These are phyloP conservation scores for Cruciata laevipes DNA, from an alignment of 257 asterid species.

Conservation along the genomic window DNA sequence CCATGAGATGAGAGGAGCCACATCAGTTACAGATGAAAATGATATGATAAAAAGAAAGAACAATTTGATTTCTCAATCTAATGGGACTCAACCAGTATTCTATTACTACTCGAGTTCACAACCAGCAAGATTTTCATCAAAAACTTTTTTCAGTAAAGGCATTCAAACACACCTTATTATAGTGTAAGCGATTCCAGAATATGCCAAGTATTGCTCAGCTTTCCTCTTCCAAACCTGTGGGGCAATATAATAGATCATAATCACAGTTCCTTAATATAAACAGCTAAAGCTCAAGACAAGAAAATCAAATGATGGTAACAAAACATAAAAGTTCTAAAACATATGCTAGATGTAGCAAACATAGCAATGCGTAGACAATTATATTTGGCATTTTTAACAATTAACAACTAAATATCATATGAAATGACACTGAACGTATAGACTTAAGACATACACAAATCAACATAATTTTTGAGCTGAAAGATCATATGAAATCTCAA, in stretches of 20 bases:
- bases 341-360: not conserved
- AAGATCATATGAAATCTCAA: not conserved
- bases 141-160: not conserved
- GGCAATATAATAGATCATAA: not conserved
- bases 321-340: not conserved
- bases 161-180: constrained; percentile 54
- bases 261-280: not conserved
- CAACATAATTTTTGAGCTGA: not conserved
- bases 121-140: not conserved
- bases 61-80: not conserved
- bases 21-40: not conserved
- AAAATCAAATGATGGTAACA: not conserved
- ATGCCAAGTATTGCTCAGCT: constrained; percentile 82
- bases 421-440: not conserved
- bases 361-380: no score
- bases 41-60: not conserved
- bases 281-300: not conserved
- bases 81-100: not conserved
- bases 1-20: no score
- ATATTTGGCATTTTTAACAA: not conserved
- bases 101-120: not conserved
- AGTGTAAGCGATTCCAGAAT: constrained; percentile 87
- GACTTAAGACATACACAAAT: not conserved
- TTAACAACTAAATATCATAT: not conserved
- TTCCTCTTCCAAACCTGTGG: constrained; percentile 89